phyloP scores from a whole-genome alignment of 306 rosid species.

The Lotus japonicus region DNA sequence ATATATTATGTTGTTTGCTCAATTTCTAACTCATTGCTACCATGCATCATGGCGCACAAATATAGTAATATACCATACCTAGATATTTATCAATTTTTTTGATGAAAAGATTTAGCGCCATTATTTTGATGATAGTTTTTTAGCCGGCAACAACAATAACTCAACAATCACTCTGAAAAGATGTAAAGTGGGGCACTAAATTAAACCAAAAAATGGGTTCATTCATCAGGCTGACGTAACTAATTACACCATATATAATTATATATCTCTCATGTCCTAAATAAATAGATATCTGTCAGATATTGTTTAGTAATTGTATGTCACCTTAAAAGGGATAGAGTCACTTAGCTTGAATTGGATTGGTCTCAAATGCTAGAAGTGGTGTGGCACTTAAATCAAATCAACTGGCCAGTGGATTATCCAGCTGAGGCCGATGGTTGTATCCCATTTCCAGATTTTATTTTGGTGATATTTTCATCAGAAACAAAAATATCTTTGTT shows the following conservation, averaged over 20 bases:
- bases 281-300: background rate
- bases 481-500: slow-evolving; percentile 20
- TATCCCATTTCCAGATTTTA: background rate
- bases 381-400: slow-evolving; percentile 6
- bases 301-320: background rate
- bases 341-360: background rate
- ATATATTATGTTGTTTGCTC: no score
- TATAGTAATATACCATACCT: background rate
- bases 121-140: background rate
- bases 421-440: background rate
- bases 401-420: background rate
- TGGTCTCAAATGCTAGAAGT: background rate
- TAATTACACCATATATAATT: slow-evolving; percentile 7
- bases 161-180: background rate
- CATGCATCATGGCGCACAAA: slow-evolving; percentile 13
- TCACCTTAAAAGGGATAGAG: background rate
- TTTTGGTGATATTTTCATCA: slow-evolving; percentile 13
- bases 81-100: background rate
- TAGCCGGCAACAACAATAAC: no score
- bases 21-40: slow-evolving; percentile 5
- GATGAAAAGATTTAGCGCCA: background rate
- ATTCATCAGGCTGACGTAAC: slow-evolving; percentile 35
- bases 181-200: background rate
- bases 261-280: background rate
- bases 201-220: background rate